Evolutionary conservation across 2,329 filamentous ascomycete genomes (phyloP).

Genomic region (Hymenoscyphus repandus): DNA sequence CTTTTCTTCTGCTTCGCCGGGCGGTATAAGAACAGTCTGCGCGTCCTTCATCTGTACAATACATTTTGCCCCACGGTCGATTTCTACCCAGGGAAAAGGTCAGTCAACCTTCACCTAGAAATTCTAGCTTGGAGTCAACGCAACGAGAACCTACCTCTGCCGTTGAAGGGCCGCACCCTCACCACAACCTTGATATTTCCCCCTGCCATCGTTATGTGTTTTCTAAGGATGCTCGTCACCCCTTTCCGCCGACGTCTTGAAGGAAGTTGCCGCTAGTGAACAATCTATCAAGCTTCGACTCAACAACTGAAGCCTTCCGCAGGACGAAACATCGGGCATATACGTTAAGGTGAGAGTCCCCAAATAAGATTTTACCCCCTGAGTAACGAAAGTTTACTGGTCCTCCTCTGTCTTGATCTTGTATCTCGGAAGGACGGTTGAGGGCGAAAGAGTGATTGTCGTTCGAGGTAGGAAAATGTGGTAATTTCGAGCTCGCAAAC

Average conservation of each 20-base stretch:
- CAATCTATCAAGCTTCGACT: conserved; percentile 2
- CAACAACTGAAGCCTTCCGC: background rate
- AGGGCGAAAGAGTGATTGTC: no score
- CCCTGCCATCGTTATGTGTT: conserved; percentile 41
- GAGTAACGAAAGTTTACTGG: background rate
- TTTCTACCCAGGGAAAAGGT: conserved; percentile 52
- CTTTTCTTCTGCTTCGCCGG: conserved; percentile 53
- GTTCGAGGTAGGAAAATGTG: no score
- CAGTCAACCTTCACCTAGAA: background rate
- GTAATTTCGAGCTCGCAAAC: background rate
- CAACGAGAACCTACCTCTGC: conserved; percentile 62
- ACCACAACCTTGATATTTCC: conserved; percentile 99
- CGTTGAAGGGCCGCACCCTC: conserved; percentile 91
- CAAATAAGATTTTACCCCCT: background rate
- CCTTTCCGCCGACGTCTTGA: conserved; percentile 3
- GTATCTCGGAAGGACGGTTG: no score
- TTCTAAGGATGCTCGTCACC: conserved; percentile 12
- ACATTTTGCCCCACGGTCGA: conserved; percentile 87
- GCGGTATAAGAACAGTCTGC: conserved; percentile 81
- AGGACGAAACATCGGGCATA: conserved; percentile 7
- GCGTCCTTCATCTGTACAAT: conserved; percentile 94
- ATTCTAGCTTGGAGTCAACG: background rate
- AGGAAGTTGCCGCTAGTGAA: background rate
- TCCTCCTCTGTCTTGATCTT: no score
- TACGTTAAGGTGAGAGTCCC: background rate